Evolutionary conservation across 805 yeast species (phyloP), one percentile per base, ranked within the genome.

Genomic region (Candida andamanensis): DNA sequence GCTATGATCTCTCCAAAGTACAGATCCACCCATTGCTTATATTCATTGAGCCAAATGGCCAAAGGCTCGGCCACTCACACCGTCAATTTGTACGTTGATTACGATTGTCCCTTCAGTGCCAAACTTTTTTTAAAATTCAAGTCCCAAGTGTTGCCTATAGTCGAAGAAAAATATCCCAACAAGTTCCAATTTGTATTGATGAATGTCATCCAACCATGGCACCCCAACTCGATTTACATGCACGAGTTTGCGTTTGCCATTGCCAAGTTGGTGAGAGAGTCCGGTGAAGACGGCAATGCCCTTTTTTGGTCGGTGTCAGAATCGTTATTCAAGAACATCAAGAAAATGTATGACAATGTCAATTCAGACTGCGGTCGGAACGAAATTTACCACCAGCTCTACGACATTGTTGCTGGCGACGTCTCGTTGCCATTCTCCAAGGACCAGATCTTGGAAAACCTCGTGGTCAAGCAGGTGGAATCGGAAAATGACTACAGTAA

Each of bases 161-260:
- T 79, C 28, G 63, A 69, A 29, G 40, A 54, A 18, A 57, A 65
- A 33, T 58, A 63, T 31, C 72, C 78, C 1, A 67, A 66, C 36
- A 53, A 70, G 38, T 73, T 80, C 45, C 74, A 75, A 42, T 69
- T 84, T 39, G 72, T 77, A 8, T 75, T 80, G 54, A 70, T 78
- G 40, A 80, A 84, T 48, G 86, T 80, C 24, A 67, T 82, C n/a
- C 95, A 86, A 61, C 92, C 94, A 43, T 86, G 95, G 95, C 95
- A 86, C 53, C 80, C 89, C 26, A 74, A 77, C 35, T 79, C 90
- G 1, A 70, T 74, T 4, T 56, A 75, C 22, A 62, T 77, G 24
- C 80, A 81, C 51, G 95, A 86, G 49, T 81, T 82, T 25, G 69
- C 82, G 0, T 54, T 86, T 16, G 87, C 80, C 0, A 78, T 80